Evolutionary conservation across 306 rosid genomes (phyloP), one percentile per base, ranked within the genome.

Genomic region (Senna siamea): DNA sequence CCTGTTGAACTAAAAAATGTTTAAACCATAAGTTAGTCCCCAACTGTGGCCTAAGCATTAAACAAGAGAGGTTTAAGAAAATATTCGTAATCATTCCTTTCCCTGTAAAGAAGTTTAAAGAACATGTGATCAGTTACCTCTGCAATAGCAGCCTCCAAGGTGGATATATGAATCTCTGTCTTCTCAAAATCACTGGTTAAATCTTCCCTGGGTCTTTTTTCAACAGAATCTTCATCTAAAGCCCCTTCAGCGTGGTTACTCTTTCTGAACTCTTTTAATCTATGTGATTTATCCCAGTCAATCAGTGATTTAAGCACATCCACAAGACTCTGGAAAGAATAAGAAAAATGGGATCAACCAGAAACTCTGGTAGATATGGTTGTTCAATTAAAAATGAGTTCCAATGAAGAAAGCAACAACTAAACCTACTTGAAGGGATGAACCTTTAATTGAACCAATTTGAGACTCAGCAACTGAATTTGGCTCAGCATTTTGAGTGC

Each of bases 111-210:
- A 70, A 52, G 72, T 47, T 52, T 44, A 60, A 76, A 73, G 66
- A 73, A 28, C 35, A 51, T 43, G 41, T 66, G 62, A 72, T 41
- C 19, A 35, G 40, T 74, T 79, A 91, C 98, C 97, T 86, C 92
- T 28, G 91, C 79, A 70, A 93, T 80, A 30, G 92, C 91, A 82
- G 92, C 97, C 85, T 93, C 97, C 83, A 89, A 69, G 40, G 98
- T 88, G 51, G 98, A 91, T 78, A 91, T 91, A 68, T 89, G 98
- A 63, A 96, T 96, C 76, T 93, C 91, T 69, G 91, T 97, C 87
- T 81, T 94, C 91, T 85, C 96, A 85, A 93, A 91, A 79, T 87
- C 80, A 66, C 85, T 88, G 54, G 89, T 78, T 61, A 70, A 61
- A 80, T 85, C 92, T 81, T 88, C 96, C 76, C 88, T 80, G 77